A percentile compares a stretch with the other conserved stretches of the same genome.
phyloP scores from a whole-genome alignment of 2,329 filamentous ascomycete species.

The Sarocladium oryzae region DNA sequence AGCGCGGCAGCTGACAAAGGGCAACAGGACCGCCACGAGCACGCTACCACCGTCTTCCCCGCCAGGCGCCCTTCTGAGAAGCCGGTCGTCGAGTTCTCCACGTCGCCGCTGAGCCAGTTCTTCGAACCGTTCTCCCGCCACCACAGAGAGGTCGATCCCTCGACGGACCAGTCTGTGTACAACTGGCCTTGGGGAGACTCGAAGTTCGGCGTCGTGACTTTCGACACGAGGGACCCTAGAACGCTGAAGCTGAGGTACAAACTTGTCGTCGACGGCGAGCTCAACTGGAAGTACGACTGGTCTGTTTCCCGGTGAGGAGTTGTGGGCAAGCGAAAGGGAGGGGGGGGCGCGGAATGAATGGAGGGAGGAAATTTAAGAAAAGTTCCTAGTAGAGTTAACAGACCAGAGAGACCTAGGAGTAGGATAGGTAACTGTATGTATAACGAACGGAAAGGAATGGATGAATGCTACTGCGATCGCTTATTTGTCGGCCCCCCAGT shows the following conservation, averaged over 20 bases:
- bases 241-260: background rate
- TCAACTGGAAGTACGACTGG: conserved; percentile 7
- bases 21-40: conserved; percentile 53
- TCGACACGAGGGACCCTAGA: conserved; percentile 2
- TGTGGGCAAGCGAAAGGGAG: no score
- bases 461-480: no score
- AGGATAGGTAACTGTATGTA: no score
- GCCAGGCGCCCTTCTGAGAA: conserved; percentile 30
- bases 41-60: conserved; percentile 47
- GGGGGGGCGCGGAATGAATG: no score
- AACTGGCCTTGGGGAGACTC: conserved; percentile 56
- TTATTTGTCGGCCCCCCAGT: no score
- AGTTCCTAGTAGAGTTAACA: no score
- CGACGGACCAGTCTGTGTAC: background rate
- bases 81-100: conserved; percentile 58
- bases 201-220: conserved; percentile 59
- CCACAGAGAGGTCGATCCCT: conserved; percentile 51
- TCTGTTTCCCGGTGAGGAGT: background rate
- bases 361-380: no score
- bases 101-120: conserved; percentile 61
- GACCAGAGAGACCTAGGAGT: no score
- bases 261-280: background rate
- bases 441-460: no score
- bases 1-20: background rate
- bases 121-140: conserved; percentile 55